Evolutionary conservation across 2,329 filamentous ascomycete genomes (phyloP).

Genomic region (Apiospora arundinis): DNA sequence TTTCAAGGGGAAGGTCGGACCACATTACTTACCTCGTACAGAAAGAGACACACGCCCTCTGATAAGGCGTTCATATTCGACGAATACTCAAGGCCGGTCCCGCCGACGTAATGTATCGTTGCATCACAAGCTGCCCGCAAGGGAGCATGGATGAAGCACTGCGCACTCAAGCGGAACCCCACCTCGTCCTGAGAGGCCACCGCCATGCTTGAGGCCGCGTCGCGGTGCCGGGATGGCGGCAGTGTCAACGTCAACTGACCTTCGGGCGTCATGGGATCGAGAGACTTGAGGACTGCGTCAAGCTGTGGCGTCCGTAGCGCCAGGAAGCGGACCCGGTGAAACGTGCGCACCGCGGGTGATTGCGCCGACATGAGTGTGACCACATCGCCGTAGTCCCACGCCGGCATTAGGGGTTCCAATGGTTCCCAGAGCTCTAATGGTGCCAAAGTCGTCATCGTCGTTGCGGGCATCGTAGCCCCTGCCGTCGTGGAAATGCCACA

Average conservation of each 20-base stretch:
- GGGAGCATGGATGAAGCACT: background rate
- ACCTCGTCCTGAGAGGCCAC: background rate
- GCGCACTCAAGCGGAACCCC: constrained; percentile 13
- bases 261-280: constrained; percentile 5
- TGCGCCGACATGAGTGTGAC: background rate
- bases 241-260: background rate
- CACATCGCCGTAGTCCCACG: background rate
- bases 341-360: background rate
- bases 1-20: background rate
- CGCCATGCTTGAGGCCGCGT: background rate
- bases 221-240: background rate
- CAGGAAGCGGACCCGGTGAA: background rate
- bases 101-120: background rate
- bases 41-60: constrained; percentile 55
- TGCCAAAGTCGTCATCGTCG: background rate
- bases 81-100: background rate
- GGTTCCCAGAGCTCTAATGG: background rate
- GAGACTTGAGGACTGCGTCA: background rate
- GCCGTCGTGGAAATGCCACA: too few relatives aligned
- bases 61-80: constrained; percentile 22
- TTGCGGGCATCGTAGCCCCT: background rate
- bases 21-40: constrained; percentile 56
- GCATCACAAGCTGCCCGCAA: background rate
- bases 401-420: background rate
- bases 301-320: background rate